phyloP scores from a whole-genome alignment of 805 yeast genomes.

The Yarrowia bubula region DNA sequence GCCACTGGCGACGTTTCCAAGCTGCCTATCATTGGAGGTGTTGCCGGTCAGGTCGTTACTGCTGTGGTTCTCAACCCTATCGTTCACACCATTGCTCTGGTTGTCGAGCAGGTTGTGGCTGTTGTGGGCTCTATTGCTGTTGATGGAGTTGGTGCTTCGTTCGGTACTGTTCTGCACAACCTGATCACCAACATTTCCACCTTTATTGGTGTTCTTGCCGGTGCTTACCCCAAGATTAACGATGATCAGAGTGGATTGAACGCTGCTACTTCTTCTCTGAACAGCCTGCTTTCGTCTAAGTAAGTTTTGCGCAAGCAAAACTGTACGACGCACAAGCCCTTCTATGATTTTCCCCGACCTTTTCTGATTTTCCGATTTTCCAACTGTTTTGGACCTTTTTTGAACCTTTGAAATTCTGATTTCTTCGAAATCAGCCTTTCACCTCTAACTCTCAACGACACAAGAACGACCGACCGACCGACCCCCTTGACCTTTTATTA shows the following conservation, averaged over 20 bases:
- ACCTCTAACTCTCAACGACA: background rate
- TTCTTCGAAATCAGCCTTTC: too few relatives aligned
- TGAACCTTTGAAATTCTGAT: too few relatives aligned
- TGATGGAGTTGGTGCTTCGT: background rate
- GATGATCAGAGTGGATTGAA: slow-evolving; percentile 6
- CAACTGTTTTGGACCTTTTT: too few relatives aligned
- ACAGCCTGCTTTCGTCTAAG: slow-evolving; percentile 7
- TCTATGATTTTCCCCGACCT: background rate
- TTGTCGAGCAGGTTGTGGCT: slow-evolving; percentile 15
- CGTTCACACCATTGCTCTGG: slow-evolving; percentile 3
- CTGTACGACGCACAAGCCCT: too few relatives aligned
- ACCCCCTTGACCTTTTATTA: background rate
- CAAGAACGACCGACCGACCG: background rate
- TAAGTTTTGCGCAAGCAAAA: too few relatives aligned
- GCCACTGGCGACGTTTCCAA: background rate
- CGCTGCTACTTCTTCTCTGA: background rate
- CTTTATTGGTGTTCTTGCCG: slow-evolving; percentile 2
- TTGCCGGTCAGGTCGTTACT: slow-evolving; percentile 19
- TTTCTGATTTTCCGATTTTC: too few relatives aligned
- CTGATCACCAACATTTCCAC: slow-evolving; percentile 17
- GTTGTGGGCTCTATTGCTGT: background rate
- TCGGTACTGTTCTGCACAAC: slow-evolving; percentile 16
- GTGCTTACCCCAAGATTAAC: slow-evolving; percentile 21
- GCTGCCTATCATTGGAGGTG: slow-evolving; percentile 4
- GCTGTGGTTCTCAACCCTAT: slow-evolving; percentile 17